Evolutionary conservation across 1,284 basidiomycete genomes (phyloP), one percentile per base, ranked within the genome.

Genomic region (Ceratobasidium papillatum): DNA sequence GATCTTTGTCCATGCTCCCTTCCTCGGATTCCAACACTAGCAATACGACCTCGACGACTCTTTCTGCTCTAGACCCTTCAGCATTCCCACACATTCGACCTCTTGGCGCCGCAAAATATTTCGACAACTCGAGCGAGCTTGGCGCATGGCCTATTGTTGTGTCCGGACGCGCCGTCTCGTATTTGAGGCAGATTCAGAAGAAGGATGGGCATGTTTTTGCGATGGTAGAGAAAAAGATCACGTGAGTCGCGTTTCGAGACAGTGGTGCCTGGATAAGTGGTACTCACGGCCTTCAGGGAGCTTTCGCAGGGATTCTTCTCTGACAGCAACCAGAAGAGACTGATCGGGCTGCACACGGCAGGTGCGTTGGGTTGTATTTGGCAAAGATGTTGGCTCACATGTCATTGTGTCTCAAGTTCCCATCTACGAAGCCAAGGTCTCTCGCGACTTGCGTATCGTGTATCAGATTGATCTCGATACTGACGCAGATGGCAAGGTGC

Each of bases 371-470:
- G 8, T 58, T 19, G 56, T 1, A 36, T 2, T 4, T 17, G 30
- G 3, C 32, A 2, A 58, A 17, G 56, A 36, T 17, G 27, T 36
- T 12, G 14, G 9, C 14, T 19, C 30, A 22, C 32, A 34, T 7
- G 14, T 51, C 4, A 17, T 12, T 52, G 49, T 38, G 1, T 54
- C 5, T 2, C 38, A n/a, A 72, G 76, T 78, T 43, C 76, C 77
- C 9, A 78, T 80, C 56, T 80, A 76, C 69, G 79, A 80, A 69
- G 79, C 79, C 14, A 79, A 79, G 56, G 63, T 77, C 30, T 71
- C 64, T 5, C 59, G 77, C 1, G 79, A 80, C 62, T 22, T 77
- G 30, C 75, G 78, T 1, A 72, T 80, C 11, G 77, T 80, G 7
- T 80, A 80, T 72, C 77, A 77, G 43, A 74, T 77, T n/a, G 62